Base-by-base conservation (phyloP, 2,329 filamentous ascomycete genomes). In the Colletotrichum tofieldiae region DNA sequence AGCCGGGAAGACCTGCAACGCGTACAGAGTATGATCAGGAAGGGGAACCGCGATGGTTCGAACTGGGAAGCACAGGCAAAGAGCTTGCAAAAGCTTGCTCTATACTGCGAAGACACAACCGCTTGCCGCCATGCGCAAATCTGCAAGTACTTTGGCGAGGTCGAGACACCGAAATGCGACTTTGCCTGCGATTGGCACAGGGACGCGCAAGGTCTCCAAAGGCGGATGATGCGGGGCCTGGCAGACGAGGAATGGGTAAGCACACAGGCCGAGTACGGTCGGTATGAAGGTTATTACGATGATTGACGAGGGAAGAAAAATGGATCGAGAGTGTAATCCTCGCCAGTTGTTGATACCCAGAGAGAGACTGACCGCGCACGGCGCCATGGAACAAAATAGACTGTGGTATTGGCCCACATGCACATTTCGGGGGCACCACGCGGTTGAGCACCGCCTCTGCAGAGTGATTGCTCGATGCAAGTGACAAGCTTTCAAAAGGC, bases 1-100 rank as follows among this genome's bases (percentile, higher is more conserved):
- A 95, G 92, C 72, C 90, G 93, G 16, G 94, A 97, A 81, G 95
- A 98, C 78, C 87, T 94, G 35, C 93, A 98, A 78, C 89, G 94
- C 1, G 90, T 93, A 12, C 90, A 88, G 12, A 87, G 84, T 73
- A 83, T 91, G 83, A 81, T 90, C 49, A 81, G 85, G 73, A 85
- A 86, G 74, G 86, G 86, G 74, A 77, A 81, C 63, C 82, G 86
- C 77, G 82, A 84, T 32, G 79, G 81, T 41, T 68, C 77, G 20
- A 84, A 86, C 62, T 80, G 80, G 74, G 80, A 87, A 68, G 87
- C 89, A 9, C 86, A 91, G 72, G 80, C 90, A 20, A 85, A 88
- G 76, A 94, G 92, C 74, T 86, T 94, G 32, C 86, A 90, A 71
- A 88, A 91, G 37, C 85, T 98, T 20, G 89, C 95, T 2, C 84